Evolutionary conservation across 768 basidiomycete genomes (phyloP), one percentile per base, ranked within the genome.

Genomic region (Leccinum disarticulatum): DNA sequence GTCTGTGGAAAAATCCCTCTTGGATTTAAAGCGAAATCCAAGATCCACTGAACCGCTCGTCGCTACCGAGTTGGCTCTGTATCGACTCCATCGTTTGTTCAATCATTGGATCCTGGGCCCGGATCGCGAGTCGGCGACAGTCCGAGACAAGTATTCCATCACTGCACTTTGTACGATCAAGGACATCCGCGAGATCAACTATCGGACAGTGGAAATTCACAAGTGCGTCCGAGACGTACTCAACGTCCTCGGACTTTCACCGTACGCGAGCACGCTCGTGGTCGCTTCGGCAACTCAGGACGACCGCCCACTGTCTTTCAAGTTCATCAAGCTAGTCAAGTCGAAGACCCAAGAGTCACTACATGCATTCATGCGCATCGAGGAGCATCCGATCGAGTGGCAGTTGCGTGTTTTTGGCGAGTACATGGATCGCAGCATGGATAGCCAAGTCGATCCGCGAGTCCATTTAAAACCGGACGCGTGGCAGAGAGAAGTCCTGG

Each of bases 351-450:
- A 73, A 36, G 66, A 67, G 8, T 72, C 79, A 0, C 53, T 77
- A 9, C 68, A 85, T 61, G 66, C 75, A 13, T 87, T 82, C 62
- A 86, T 89, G 85, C 65, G 59, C 1, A 81, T 87, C 57, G 73
- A 63, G 2, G 86, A 87, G 58, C 74, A 84, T 59, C 84, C 85
- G 1, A 69, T 86, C 9, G 71, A 76, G 13, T 90, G 88, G 86
- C 88, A 90, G 67, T 73, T 90, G 27, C 79, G 85, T n/a, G 69
- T 81, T 11, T 88, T 88, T 58, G 88, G 88, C 6, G 82, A 87
- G 62, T 86, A 77, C 65, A 87, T 90, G 88, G 87, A 88, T 64
- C 77, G 88, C 36, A 84, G 81, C 60, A 86, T 90, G 83, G 88
- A 88, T 61, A 79, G 84, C 47, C 74, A 79, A 55, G 67, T 72